Base-by-base conservation (phyloP, 164 flowering plant species). In the Liquidambar formosana region DNA sequence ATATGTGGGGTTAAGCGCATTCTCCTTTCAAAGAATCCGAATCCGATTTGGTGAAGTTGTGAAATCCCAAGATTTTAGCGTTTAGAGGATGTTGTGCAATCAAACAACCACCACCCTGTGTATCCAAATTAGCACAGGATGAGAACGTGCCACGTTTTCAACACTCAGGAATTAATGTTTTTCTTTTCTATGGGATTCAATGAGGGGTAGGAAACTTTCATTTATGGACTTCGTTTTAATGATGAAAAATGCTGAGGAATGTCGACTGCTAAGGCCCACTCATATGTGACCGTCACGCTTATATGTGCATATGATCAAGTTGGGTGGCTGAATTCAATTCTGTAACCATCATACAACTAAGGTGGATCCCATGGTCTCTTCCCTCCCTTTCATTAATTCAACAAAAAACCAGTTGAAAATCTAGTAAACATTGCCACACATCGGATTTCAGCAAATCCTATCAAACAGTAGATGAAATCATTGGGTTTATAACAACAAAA, bases 331-430 rank as follows among this genome's bases (percentile, higher is more conserved):
- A 63, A 63, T 66, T 77, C n/a, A 80, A 77, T 67, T 73, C 54
- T 63, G 64, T 56, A 61, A 23, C 79, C 66, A 66, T 69, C 73
- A 63, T 33, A 19, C 62, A 74, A 57, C 71, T 48, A 63, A 22
- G 19, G 78, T 74, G 77, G 77, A 68, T 33, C 74, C 76, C 70
- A 62, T 72, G 45, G n/a, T 22, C 71, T 19, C 65, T 59, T 57
- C 43, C 67, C 47, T 47, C 57, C 46, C 67, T 73, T 65, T 67
- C 77, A 69, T 56, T 61, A 74, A 65, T 70, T 59, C 68, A 59
- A 60, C 62, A 49, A 63, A 48, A 47, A 53, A 56, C 41, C 60
- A 66, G 66, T 60, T 67, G 67, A 68, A 52, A 49, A 67, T 70
- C 51, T 15, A 28, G 61, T 41, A 65, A 67, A 71, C 63, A 57